Conservation (phyloP, 208 protist genomes). For the Trypanosoma lewisi region DNA sequence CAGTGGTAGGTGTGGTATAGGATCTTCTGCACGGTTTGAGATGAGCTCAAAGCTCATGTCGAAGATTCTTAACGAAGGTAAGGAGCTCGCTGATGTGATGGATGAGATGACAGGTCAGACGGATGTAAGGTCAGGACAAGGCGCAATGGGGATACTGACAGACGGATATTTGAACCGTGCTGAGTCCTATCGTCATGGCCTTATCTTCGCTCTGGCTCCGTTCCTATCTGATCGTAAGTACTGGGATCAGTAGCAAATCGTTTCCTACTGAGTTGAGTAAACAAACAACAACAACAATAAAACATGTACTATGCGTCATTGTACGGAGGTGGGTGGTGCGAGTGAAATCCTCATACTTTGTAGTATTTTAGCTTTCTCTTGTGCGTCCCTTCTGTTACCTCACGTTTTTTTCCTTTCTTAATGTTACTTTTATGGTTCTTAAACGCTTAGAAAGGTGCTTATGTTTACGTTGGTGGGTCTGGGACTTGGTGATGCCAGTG, state of each 20-base stretch:
- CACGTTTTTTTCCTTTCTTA: constrained; percentile 2
- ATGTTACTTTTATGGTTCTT: too few relatives aligned
- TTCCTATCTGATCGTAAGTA: constrained; percentile 72
- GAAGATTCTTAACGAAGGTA: constrained; percentile 63
- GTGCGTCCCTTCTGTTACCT: background rate
- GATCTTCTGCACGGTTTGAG: constrained; percentile 78
- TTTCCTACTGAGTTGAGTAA: too few relatives aligned
- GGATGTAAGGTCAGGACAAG: constrained; percentile 72
- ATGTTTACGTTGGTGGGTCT: constrained; percentile 96
- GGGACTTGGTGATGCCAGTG: constrained; percentile 96
- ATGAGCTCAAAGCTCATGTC: constrained; percentile 69
- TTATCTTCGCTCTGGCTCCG: constrained; percentile 80
- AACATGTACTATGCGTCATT: background rate
- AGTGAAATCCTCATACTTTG: background rate
- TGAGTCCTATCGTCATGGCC: constrained; percentile 64
- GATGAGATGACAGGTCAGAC: constrained; percentile 67
- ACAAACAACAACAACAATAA: too few relatives aligned
- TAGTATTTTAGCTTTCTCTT: background rate
- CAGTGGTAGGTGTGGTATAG: constrained; percentile 49
- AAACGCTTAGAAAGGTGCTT: background rate
- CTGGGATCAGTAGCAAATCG: constrained; percentile 36
- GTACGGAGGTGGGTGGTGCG: background rate
- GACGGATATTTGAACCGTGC: constrained; percentile 57
- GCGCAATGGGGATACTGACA: constrained; percentile 83
- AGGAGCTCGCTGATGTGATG: constrained; percentile 80